Evolutionary conservation across 2,329 filamentous ascomycete genomes (phyloP).

Genomic region (Microcera coccophila): DNA sequence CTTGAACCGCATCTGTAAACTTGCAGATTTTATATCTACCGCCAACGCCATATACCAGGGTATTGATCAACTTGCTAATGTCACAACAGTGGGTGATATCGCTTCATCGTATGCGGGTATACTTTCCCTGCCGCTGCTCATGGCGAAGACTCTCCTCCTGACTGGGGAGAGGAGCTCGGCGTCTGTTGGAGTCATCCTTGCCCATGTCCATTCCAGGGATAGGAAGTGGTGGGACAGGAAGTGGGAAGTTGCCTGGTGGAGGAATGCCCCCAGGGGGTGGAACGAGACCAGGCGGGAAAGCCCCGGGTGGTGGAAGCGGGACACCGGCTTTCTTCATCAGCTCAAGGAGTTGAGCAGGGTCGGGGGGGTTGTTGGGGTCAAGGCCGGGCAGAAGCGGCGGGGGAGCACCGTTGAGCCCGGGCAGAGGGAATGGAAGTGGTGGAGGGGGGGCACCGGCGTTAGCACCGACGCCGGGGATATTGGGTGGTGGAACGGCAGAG

Average conservation of each 20-base stretch:
- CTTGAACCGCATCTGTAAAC: not conserved
- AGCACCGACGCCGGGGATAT: conserved; percentile 49
- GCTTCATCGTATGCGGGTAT: conserved; percentile 49
- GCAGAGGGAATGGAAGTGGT: conserved; percentile 53
- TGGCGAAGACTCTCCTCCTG: conserved; percentile 77
- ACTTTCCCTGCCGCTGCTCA: conserved; percentile 66
- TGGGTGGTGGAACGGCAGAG: conserved; percentile 40
- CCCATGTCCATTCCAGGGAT: conserved; percentile 33
- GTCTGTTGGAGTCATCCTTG: conserved; percentile 34
- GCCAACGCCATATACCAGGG: conserved; percentile 24
- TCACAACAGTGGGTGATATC: not conserved
- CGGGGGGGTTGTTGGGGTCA: conserved; percentile 57
- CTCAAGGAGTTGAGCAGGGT: conserved; percentile 58
- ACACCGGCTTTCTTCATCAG: conserved; percentile 64
- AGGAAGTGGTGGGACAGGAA: conserved; percentile 37
- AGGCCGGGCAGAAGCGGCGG: conserved; percentile 52
- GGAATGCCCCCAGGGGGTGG: conserved; percentile 39
- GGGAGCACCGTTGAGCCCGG: conserved; percentile 44
- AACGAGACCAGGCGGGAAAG: conserved; percentile 43
- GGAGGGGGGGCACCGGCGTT: conserved; percentile 40
- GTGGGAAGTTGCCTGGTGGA: conserved; percentile 31
- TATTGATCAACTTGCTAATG: conserved; percentile 14
- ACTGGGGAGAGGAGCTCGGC: conserved; percentile 71
- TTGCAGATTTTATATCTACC: conserved; percentile 13
- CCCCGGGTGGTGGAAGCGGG: conserved; percentile 53